Percentiles rank a stretch among this genome's conserved stretches.
These are phyloP conservation scores for Waitea zeae DNA, from an alignment of 1,284 basidiomycete genomes.

Conservation along the genomic window DNA sequence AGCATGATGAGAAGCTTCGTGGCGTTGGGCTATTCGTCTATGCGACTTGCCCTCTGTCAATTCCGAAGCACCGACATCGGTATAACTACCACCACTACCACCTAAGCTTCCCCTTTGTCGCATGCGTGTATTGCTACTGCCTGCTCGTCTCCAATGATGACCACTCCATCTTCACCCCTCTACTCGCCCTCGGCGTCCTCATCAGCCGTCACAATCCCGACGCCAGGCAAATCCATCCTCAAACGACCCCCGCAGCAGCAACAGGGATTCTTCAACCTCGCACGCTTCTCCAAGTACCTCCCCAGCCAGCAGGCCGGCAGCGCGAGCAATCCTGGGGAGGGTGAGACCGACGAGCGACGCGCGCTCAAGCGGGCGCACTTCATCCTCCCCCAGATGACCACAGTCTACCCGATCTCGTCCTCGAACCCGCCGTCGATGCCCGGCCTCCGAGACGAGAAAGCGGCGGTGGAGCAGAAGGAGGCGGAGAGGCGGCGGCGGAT, in stretches of 20 bases:
- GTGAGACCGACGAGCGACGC: conserved; percentile 8
- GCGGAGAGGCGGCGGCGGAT: conserved; percentile 42
- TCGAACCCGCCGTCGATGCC: conserved; percentile 64
- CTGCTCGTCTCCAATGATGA: too few relatives aligned
- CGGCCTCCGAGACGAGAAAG: conserved; percentile 57
- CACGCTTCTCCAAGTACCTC: conserved; percentile 46
- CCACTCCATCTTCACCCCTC: too few relatives aligned
- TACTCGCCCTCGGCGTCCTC: conserved; percentile 48
- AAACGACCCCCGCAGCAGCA: conserved; percentile 58
- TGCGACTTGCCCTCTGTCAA: too few relatives aligned
- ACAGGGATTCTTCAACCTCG: conserved; percentile 45
- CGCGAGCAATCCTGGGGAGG: conserved; percentile 10
- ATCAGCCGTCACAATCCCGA: conserved; percentile 58
- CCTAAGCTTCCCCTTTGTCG: too few relatives aligned
- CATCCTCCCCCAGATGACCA: conserved; percentile 65
- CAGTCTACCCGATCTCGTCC: conserved; percentile 75
- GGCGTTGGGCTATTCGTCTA: too few relatives aligned
- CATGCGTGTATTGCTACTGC: too few relatives aligned
- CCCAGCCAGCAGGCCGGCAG: conserved; percentile 22
- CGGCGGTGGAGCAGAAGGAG: conserved; percentile 48
- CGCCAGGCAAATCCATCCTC: conserved; percentile 61
- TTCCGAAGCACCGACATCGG: too few relatives aligned
- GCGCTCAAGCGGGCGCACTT: conserved; percentile 70
- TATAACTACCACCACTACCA: too few relatives aligned
- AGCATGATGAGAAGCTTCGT: too few relatives aligned